Evolutionary conservation across 2,329 filamentous ascomycete genomes (phyloP).

Genomic region (Pseudofabraea citricarpa): DNA sequence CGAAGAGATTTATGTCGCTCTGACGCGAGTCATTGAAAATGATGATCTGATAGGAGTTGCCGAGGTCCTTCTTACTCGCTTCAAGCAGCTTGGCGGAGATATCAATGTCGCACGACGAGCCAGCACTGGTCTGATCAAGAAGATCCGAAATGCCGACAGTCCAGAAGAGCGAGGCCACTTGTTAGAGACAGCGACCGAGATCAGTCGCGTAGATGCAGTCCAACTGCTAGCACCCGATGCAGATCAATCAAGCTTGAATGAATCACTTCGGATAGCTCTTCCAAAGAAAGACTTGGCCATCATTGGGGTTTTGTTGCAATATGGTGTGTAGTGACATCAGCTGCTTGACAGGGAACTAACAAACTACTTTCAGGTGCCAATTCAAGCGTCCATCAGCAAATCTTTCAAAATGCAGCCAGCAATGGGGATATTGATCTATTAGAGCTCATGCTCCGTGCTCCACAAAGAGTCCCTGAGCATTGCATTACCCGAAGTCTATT

Average conservation of each 20-base stretch:
- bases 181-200: conserved; percentile 8
- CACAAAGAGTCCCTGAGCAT: conserved; percentile 5
- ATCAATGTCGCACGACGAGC: conserved; percentile 11
- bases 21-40: conserved; percentile 7
- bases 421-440: conserved; percentile 9
- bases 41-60: conserved; percentile 10
- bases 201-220: conserved; percentile 4
- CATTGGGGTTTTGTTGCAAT: conserved; percentile 9
- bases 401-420: conserved; percentile 3
- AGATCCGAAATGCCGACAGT: conserved; percentile 2
- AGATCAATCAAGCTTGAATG: conserved; percentile 11
- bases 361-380: conserved; percentile 8
- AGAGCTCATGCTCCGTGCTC: conserved; percentile 9
- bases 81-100: conserved; percentile 9
- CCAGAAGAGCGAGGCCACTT: conserved; percentile 8
- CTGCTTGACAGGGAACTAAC: background rate
- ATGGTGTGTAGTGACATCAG: conserved; percentile 6
- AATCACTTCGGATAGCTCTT: conserved; percentile 11
- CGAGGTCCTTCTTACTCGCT: conserved; percentile 9
- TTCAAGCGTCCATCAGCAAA: conserved; percentile 2
- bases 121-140: conserved; percentile 9
- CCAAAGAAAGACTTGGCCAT: conserved; percentile 4
- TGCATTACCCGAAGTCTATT: conserved; percentile 10
- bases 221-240: conserved; percentile 11
- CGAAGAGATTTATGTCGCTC: conserved; percentile 9